Percentiles rank a stretch among this genome's conserved stretches.
phyloP scores from a whole-genome alignment of 2,329 filamentous ascomycete species.

The Fusarium annulatum region DNA sequence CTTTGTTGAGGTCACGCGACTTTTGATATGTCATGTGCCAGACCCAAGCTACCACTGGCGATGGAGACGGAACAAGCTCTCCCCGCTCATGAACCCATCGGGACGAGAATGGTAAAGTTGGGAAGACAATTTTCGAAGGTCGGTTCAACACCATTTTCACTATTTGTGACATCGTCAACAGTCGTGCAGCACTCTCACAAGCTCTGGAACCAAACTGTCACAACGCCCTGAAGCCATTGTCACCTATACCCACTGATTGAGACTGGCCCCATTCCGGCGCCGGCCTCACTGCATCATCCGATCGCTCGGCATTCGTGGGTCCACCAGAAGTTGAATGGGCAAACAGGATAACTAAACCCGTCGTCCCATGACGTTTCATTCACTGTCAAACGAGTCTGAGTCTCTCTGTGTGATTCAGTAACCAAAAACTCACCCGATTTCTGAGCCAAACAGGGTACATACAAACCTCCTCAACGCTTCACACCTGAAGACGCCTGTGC shows the following conservation, averaged over 20 bases:
- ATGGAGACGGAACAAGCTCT: conserved; percentile 30
- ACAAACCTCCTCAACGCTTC: conserved; percentile 8
- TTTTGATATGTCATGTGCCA: conserved; percentile 35
- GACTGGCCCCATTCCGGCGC: conserved; percentile 38
- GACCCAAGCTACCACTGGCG: conserved; percentile 21
- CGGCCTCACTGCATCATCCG: conserved; percentile 42
- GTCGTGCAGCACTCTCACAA: not conserved
- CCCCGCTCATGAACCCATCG: conserved; percentile 35
- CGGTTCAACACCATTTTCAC: not conserved
- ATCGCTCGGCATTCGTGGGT: conserved; percentile 44
- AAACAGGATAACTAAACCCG: conserved; percentile 33
- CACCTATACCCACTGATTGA: conserved; percentile 27
- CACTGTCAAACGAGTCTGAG: conserved; percentile 27
- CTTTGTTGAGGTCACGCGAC: conserved; percentile 34
- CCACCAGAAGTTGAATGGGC: conserved; percentile 38
- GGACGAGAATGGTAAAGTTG: conserved; percentile 8
- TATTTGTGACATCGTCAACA: not conserved
- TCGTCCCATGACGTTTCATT: conserved; percentile 42
- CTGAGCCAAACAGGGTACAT: not conserved
- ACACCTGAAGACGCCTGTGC: not conserved
- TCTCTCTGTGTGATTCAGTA: conserved; percentile 31
- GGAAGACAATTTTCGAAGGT: not conserved
- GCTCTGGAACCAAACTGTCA: not conserved
- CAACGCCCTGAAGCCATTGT: conserved; percentile 14
- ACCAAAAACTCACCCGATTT: conserved; percentile 14